phyloP scores from a whole-genome alignment of 2,329 filamentous ascomycete genomes.

The Stagonosporopsis cucurbitacearum region DNA sequence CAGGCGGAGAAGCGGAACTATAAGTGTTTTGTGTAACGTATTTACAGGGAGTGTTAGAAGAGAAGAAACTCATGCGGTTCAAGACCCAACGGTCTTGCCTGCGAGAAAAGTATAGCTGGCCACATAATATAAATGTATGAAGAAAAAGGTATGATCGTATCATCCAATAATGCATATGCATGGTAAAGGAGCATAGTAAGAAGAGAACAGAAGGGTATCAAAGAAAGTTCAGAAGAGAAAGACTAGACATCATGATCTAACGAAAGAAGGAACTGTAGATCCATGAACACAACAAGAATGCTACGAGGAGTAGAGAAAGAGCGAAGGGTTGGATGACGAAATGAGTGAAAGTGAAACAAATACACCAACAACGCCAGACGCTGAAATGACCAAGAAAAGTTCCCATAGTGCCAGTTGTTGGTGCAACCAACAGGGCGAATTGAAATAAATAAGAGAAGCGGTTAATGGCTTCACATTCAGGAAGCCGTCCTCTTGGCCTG shows the following conservation, averaged over 20 bases:
- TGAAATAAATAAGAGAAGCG: not conserved
- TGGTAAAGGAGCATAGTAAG: conserved; percentile 7
- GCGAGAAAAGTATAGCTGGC: not conserved
- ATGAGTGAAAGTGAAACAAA: conserved; percentile 27
- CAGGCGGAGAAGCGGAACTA: not conserved
- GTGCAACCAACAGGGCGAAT: not conserved
- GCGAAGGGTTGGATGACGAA: conserved; percentile 1
- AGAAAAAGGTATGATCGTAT: conserved; percentile 1
- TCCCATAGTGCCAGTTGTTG: conserved; percentile 6
- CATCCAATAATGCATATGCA: conserved; percentile 7
- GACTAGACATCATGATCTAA: conserved; percentile 1
- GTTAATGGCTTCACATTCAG: not conserved
- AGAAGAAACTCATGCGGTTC: conserved; percentile 1
- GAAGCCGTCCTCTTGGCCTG: conserved; percentile 39
- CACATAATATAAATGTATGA: not conserved
- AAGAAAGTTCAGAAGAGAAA: conserved; percentile 16
- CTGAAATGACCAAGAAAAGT: conserved; percentile 8
- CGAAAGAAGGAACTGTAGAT: conserved; percentile 8
- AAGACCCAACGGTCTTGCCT: not conserved
- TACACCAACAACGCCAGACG: conserved; percentile 25
- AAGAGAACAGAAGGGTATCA: conserved; percentile 12
- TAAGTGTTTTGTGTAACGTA: conserved; percentile 12
- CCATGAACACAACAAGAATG: not conserved
- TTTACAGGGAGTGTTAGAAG: conserved; percentile 31
- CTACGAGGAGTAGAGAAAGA: conserved; percentile 2